phyloP scores from a whole-genome alignment of 2,329 filamentous ascomycete species.

The Colletotrichum sp. region DNA sequence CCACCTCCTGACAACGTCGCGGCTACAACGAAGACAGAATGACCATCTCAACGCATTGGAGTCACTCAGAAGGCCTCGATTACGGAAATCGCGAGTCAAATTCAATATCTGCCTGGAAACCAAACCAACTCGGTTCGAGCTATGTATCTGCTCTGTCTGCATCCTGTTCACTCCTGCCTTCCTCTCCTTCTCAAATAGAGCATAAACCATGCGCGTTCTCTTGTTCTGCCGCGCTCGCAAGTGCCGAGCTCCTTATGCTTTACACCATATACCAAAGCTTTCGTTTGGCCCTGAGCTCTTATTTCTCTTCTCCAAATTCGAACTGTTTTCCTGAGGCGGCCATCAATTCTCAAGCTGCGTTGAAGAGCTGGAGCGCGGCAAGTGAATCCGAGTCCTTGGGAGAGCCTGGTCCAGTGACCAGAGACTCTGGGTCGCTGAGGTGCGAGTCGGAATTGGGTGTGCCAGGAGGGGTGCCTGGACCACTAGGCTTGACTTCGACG shows the following conservation, averaged over 20 bases:
- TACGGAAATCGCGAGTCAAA: not conserved
- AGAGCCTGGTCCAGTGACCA: not conserved
- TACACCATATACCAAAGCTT: not conserved
- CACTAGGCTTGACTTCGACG: not conserved
- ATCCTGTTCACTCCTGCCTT: not conserved
- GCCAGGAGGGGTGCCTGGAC: not conserved
- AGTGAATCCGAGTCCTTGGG: not conserved
- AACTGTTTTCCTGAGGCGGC: not conserved
- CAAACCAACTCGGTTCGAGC: not conserved
- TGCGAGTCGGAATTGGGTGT: not conserved
- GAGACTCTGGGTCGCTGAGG: not conserved
- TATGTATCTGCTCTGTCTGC: not conserved
- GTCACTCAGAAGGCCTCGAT: not conserved
- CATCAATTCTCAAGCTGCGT: not conserved
- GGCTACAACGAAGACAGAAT: not conserved
- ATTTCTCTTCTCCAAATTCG: not conserved
- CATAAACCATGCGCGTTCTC: not conserved
- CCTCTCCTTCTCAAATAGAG: not conserved
- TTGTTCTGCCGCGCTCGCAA: not conserved
- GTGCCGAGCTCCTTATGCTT: not conserved
- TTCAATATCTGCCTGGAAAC: not conserved
- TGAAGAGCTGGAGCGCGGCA: not conserved
- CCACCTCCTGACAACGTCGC: not conserved
- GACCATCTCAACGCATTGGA: not conserved
- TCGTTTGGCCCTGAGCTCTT: not conserved